Base-by-base conservation (phyloP, 306 rosid genomes). In the Medicago arabica region DNA sequence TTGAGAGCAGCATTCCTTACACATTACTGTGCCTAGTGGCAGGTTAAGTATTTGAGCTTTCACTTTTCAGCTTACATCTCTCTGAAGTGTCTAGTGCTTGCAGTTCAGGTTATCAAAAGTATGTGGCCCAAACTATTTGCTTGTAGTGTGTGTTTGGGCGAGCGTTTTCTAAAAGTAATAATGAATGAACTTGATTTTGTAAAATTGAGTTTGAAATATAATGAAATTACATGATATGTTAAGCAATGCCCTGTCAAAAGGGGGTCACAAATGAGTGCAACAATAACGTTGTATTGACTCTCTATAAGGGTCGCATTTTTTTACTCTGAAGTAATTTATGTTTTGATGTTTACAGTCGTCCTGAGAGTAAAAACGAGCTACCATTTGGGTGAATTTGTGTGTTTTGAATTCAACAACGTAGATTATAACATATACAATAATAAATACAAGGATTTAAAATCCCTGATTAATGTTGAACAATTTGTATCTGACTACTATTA, bases 21-120 rank as follows among this genome's bases (percentile, higher is more conserved):
- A 93, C 97, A 41, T 82, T 95, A 64, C 81, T 95, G 82, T 85
- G 86, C 83, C 98, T 90, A 90, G 97, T 95, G 82, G 88, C 96
- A 87, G 96, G 98, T 95, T 23, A 78, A 88, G 81, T 78, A 51
- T 76, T 77, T 69, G 57, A 21, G 71, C 57, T 46, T 59, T 51
- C 65, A 13, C 63, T 80, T 82, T 44, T 49, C 57, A 13, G 69
- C 62, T 49, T 59, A 43, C 54, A 18, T 43, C 41, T 51, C 28
- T 65, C 71, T 58, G 50, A 44, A 38, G 51, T 54, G 49, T 81
- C 78, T 54, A 59, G 47, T 44, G 43, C 38, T 75, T 72, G 28
- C 47, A 60, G 25, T 64, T 73, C 31, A 17, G n/a, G 47, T 70
- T 74, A 71, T 82, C 70, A 60, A 36, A 62, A 67, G 5, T 65